Conservation (phyloP, 441 rosid genomes). For the Geranium incanum region DNA sequence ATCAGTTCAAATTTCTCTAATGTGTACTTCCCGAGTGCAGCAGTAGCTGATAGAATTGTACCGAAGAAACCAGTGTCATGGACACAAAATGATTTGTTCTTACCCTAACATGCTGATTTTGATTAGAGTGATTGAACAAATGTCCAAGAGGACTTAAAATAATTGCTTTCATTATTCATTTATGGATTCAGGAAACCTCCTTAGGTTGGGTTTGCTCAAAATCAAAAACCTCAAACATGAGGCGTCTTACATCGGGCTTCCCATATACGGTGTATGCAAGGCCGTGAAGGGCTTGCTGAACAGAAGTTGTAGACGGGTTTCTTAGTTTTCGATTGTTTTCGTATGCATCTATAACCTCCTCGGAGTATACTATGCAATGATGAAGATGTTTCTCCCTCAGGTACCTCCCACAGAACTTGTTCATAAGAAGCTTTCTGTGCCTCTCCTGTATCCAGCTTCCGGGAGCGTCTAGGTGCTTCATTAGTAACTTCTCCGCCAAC, state of each 20-base stretch:
- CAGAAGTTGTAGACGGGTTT: conserved; percentile 73
- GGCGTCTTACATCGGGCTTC: conserved; percentile 77
- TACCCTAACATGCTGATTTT: too few relatives aligned
- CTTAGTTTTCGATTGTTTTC: conserved; percentile 76
- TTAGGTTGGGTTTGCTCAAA: conserved; percentile 91
- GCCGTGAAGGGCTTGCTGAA: conserved; percentile 84
- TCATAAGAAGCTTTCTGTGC: conserved; percentile 74
- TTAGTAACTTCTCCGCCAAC: conserved; percentile 80
- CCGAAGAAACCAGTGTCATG: too few relatives aligned
- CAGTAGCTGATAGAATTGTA: too few relatives aligned
- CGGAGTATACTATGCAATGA: conserved; percentile 46
- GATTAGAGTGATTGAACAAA: too few relatives aligned
- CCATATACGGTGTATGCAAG: conserved; percentile 72
- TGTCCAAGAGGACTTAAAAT: not conserved
- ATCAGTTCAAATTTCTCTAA: too few relatives aligned
- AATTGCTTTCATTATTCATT: not conserved
- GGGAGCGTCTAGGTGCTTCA: conserved; percentile 92
- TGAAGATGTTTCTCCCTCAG: conserved; percentile 75
- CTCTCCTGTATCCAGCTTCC: conserved; percentile 86
- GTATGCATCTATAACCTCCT: conserved; percentile 65
- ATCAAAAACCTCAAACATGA: conserved; percentile 88
- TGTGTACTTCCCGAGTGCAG: too few relatives aligned
- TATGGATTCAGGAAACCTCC: conserved; percentile 38
- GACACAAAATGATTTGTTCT: too few relatives aligned
- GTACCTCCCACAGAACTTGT: conserved; percentile 82